A percentile compares a stretch with the other conserved stretches of the same genome.
Evolutionary conservation across 169 alveolate genomes (phyloP).

Genomic region (Plasmodium falciparum): DNA sequence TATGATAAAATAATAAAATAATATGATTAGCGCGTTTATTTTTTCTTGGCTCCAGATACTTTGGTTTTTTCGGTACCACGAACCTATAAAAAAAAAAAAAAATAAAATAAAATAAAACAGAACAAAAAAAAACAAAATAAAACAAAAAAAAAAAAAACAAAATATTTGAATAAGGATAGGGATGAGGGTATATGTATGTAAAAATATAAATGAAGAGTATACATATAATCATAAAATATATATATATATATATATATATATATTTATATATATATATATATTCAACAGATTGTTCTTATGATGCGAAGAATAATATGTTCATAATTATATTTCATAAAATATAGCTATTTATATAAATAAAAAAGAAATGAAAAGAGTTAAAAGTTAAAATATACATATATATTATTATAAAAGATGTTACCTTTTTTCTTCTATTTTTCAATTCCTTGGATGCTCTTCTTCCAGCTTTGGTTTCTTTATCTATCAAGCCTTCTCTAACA

Average conservation of each 20-base stretch:
- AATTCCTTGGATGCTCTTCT: constrained; percentile 91
- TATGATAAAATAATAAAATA: constrained; percentile 7
- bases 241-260: not conserved
- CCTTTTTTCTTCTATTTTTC: constrained; percentile 91
- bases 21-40: constrained; percentile 17
- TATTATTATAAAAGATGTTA: constrained; percentile 79
- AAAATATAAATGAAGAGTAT: not conserved
- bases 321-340: not conserved
- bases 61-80: constrained; percentile 83
- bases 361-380: not conserved
- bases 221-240: not conserved
- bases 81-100: constrained; percentile 68
- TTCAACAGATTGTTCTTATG: no score
- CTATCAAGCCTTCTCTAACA: constrained; percentile 89
- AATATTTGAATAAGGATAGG: not conserved
- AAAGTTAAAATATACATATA: no score
- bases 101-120: not conserved
- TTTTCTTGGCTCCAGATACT: constrained; percentile 82
- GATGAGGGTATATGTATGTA: not conserved
- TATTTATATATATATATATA: no score
- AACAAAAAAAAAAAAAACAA: not conserved
- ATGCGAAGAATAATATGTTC: no score
- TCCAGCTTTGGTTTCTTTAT: constrained; percentile 86
- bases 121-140: not conserved
- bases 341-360: constrained; percentile 3